phyloP scores from a whole-genome alignment of 2,329 filamentous ascomycete species.

The Ceratocystiopsis brevicomis region DNA sequence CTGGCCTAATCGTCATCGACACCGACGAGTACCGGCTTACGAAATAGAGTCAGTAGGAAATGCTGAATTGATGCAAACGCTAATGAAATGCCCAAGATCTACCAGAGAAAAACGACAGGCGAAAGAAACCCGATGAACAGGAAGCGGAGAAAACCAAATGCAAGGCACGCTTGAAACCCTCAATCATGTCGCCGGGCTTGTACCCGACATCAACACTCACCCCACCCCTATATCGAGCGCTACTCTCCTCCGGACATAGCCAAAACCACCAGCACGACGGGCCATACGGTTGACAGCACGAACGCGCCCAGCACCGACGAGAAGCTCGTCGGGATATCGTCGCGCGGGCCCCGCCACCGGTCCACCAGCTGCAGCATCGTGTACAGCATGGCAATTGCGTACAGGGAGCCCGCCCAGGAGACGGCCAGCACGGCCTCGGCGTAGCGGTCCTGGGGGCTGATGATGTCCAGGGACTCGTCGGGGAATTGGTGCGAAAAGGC shows the following conservation, averaged over 20 bases:
- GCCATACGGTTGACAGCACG: conserved; percentile 10
- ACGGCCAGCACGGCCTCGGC: conserved; percentile 9
- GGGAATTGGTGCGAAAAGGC: conserved; percentile 6
- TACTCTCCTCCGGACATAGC: conserved; percentile 2
- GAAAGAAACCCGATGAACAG: too few relatives aligned
- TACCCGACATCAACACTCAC: too few relatives aligned
- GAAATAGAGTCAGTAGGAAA: too few relatives aligned
- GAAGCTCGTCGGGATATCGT: conserved; percentile 9
- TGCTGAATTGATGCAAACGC: too few relatives aligned
- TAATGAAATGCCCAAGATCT: too few relatives aligned
- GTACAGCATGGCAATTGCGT: conserved; percentile 12
- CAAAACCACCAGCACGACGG: conserved; percentile 9
- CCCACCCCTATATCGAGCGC: too few relatives aligned
- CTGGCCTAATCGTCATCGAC: too few relatives aligned
- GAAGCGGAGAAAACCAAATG: too few relatives aligned
- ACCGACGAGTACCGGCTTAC: too few relatives aligned
- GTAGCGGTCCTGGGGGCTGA: conserved; percentile 7
- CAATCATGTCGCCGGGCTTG: too few relatives aligned
- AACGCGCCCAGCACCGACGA: conserved; percentile 8
- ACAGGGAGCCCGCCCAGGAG: conserved; percentile 8
- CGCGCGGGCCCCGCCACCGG: conserved; percentile 12
- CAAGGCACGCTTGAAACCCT: too few relatives aligned
- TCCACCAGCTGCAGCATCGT: conserved; percentile 11
- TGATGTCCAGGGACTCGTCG: conserved; percentile 8
- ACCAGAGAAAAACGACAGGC: too few relatives aligned